Base-by-base conservation (phyloP, 192 early-diverging fungal genomes). In the Phlyctochytrium bullatum region DNA sequence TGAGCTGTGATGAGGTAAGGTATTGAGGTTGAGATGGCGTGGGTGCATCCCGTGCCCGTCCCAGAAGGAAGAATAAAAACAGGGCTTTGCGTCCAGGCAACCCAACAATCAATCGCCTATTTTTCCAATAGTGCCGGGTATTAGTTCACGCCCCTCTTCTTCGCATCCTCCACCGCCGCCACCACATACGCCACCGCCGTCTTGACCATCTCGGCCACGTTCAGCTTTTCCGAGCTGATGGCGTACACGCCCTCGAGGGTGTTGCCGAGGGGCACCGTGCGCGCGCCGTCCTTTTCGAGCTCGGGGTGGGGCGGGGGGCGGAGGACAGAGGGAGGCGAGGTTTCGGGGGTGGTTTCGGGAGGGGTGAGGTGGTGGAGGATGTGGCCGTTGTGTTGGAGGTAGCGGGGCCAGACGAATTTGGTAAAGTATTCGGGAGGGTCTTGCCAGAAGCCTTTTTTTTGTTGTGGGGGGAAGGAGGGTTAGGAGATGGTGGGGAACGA, bases 351-450 rank as follows among this genome's bases (percentile, higher is more conserved):
- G n/a, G n/a, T n/a, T n/a, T n/a, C n/a, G n/a, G n/a, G n/a, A n/a
- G n/a, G n/a, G n/a, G n/a, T 47, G 40, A 20, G 40, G 20, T 47
- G 20, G 6, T 47, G 40, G 25, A 64, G 29, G n/a, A 64, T 40
- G 12, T 29, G 34, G 20, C n/a, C 47, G 3, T 64, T 64, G 28
- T 3, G 52, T 24, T 52, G 20, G 14, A 52, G 10, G 29, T 64
- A 64, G n/a, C n/a, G 28, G 12, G 63, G 63, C 24, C 36, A 64
- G 17, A 64, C 63, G 52, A 64, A 17, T 17, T 64, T 47, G 16
- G 50, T 47, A 52, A 64, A 64, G 29, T 64, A 64, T 14, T 29
- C 17, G 28, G 63, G 63, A 20, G 63, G 63, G 47, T 64, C 63
- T 47, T 40, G 10, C 63, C 63, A 64, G 16, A 50, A 25, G 17